Percentiles rank a stretch among this genome's conserved stretches.
These are phyloP conservation scores for Baudoinia panamericana DNA, from an alignment of 495 filamentous ascomycete genomes.

Conservation along the genomic window DNA sequence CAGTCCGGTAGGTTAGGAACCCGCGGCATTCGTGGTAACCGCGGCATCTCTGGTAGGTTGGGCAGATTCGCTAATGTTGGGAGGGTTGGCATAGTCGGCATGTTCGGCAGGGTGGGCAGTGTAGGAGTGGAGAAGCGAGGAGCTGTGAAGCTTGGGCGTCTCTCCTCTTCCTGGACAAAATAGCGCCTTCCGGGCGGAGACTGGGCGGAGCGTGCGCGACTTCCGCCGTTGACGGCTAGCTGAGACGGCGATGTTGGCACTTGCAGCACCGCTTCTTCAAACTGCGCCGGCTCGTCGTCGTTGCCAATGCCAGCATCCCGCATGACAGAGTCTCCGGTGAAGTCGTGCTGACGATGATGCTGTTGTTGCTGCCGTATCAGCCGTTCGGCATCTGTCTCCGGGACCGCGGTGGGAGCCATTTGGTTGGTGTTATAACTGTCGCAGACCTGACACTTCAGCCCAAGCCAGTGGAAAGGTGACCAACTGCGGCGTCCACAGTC, in stretches of 20 bases:
- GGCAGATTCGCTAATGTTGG: slow-evolving; percentile 3
- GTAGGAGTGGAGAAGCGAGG: slow-evolving; percentile 9
- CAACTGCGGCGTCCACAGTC: slow-evolving; percentile 80
- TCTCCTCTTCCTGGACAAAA: slow-evolving; percentile 18
- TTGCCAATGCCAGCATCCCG: slow-evolving; percentile 16
- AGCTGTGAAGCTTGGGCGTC: slow-evolving; percentile 11
- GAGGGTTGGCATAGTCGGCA: slow-evolving; percentile 8
- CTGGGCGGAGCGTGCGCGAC: slow-evolving; percentile 1
- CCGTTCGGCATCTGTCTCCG: slow-evolving; percentile 24
- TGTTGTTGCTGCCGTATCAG: slow-evolving; percentile 18
- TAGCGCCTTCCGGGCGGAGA: slow-evolving; percentile 18
- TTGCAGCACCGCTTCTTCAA: slow-evolving; percentile 9
- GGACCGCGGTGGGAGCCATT: slow-evolving; percentile 23
- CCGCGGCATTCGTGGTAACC: slow-evolving; percentile 1
- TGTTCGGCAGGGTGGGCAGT: slow-evolving; percentile 7
- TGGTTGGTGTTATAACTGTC: slow-evolving; percentile 35
- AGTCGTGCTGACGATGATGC: slow-evolving; percentile 11
- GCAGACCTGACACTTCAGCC: slow-evolving; percentile 71
- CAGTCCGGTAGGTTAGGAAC: slow-evolving; percentile 17
- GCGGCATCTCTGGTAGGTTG: slow-evolving; percentile 4
- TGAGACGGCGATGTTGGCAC: slow-evolving; percentile 7
- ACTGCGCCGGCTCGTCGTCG: neutral
- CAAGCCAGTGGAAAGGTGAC: slow-evolving; percentile 87
- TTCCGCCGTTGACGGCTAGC: neutral
- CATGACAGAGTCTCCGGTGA: slow-evolving; percentile 14